A percentile compares a stretch with the other conserved stretches of the same genome.
These are phyloP conservation scores for Fragaria nilgerrensis DNA, from an alignment of 306 rosid genomes.

Conservation along the genomic window DNA sequence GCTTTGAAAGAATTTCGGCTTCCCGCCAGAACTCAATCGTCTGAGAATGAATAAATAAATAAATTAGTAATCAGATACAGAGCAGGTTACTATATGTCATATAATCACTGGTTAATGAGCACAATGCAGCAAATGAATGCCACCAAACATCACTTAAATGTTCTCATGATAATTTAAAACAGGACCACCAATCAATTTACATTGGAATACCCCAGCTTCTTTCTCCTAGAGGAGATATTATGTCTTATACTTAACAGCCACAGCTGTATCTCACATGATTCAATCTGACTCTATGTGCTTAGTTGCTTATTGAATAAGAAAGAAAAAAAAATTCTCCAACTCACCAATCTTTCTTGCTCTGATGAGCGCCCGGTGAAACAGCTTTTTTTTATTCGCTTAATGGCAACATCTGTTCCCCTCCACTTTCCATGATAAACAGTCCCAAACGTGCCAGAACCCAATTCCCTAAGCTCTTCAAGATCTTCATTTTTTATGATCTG, in stretches of 20 bases:
- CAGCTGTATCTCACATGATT: background rate
- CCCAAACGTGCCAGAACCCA: conserved; percentile 87
- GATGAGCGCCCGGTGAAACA: conserved; percentile 74
- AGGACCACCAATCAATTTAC: background rate
- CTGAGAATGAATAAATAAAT: conserved; percentile 34
- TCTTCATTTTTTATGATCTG: conserved; percentile 76
- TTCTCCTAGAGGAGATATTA: background rate
- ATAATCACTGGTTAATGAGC: background rate
- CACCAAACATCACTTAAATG: background rate
- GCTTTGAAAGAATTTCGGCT: conserved; percentile 76
- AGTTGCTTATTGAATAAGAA: background rate
- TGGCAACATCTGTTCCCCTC: conserved; percentile 87
- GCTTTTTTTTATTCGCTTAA: conserved; percentile 72
- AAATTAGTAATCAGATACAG: background rate
- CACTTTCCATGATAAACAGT: conserved; percentile 88
- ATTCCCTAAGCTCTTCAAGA: conserved; percentile 78
- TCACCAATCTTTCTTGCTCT: conserved; percentile 74
- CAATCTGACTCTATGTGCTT: background rate
- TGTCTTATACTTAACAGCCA: background rate
- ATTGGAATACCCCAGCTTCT: background rate
- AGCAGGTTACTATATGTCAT: background rate
- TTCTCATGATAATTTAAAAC: background rate
- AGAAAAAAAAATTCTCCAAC: background rate
- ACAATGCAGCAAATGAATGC: conserved; percentile 6
- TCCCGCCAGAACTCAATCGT: conserved; percentile 83